A percentile compares a stretch with the other conserved stretches of the same genome.
Evolutionary conservation across 2,329 filamentous ascomycete genomes (phyloP).

Genomic region (Apiospora koreana): DNA sequence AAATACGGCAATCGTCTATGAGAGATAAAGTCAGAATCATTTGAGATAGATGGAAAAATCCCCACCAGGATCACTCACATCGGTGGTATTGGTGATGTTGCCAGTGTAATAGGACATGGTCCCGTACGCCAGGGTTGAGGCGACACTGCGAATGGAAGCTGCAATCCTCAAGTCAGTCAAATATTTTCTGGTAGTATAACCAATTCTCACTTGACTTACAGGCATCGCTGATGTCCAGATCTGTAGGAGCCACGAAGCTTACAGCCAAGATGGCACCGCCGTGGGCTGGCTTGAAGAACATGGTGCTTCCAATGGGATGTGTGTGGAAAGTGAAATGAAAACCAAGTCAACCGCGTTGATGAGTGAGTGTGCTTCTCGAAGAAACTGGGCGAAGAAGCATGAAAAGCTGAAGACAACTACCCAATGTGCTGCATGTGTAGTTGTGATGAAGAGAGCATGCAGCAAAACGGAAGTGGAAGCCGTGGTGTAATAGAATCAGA

Average conservation of each 20-base stretch:
- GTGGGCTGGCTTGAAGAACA: slow-evolving; percentile 31
- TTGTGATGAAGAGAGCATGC: neutral
- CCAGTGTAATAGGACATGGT: slow-evolving; percentile 67
- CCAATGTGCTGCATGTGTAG: neutral
- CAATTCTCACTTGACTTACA: slow-evolving; percentile 17
- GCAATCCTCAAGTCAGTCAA: slow-evolving; percentile 19
- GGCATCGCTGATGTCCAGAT: slow-evolving; percentile 39
- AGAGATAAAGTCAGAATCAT: neutral
- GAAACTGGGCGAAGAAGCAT: neutral
- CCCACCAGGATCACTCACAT: slow-evolving; percentile 28
- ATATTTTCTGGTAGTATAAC: neutral
- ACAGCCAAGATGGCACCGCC: slow-evolving; percentile 27
- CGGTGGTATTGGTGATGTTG: slow-evolving; percentile 53
- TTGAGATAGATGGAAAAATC: slow-evolving; percentile 14
- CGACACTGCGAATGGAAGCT: slow-evolving; percentile 64
- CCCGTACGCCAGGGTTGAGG: slow-evolving; percentile 60
- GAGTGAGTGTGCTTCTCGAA: neutral
- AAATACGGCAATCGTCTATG: slow-evolving; percentile 59
- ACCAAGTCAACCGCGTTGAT: neutral
- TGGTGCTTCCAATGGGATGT: neutral
- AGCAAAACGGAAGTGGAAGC: neutral
- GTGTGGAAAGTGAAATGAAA: neutral
- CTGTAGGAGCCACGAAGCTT: slow-evolving; percentile 33
- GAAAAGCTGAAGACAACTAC: neutral
- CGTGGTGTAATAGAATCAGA: neutral